These are phyloP conservation scores for Curvularia sp. DNA, from an alignment of 2,329 filamentous ascomycete species.

Conservation along the genomic window DNA sequence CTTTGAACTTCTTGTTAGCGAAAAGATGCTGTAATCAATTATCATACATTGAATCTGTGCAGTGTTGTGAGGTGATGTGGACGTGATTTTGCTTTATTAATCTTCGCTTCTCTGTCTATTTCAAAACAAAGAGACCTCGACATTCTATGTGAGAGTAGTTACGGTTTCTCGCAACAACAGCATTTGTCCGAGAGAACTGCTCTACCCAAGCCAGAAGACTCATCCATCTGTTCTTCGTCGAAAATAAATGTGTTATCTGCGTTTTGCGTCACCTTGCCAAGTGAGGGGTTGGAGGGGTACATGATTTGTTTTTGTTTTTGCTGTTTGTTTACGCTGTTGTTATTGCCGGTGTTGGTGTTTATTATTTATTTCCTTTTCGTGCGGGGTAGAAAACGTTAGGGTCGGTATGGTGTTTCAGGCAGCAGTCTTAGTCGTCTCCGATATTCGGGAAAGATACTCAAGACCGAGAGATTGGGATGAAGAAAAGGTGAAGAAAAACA, in stretches of 20 bases:
- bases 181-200: not conserved
- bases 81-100: not conserved
- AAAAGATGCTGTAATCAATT: slow-evolving; percentile 42
- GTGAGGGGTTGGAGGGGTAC: not conserved
- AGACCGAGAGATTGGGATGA: too few relatives aligned
- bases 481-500: too few relatives aligned
- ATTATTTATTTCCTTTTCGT: too few relatives aligned
- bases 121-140: not conserved
- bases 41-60: slow-evolving; percentile 11
- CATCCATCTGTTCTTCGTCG: not conserved
- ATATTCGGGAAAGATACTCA: too few relatives aligned
- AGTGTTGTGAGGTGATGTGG: not conserved
- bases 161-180: not conserved
- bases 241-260: not conserved
- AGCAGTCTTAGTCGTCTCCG: too few relatives aligned
- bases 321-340: not conserved
- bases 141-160: not conserved
- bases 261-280: not conserved
- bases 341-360: too few relatives aligned
- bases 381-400: too few relatives aligned
- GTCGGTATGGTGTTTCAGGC: too few relatives aligned
- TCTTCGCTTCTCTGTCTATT: not conserved
- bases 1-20: slow-evolving; percentile 47
- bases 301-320: not conserved
- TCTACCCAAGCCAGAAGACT: not conserved